Evolutionary conservation across 1,284 basidiomycete genomes (phyloP).

Genomic region (Boletus subluridellus): DNA sequence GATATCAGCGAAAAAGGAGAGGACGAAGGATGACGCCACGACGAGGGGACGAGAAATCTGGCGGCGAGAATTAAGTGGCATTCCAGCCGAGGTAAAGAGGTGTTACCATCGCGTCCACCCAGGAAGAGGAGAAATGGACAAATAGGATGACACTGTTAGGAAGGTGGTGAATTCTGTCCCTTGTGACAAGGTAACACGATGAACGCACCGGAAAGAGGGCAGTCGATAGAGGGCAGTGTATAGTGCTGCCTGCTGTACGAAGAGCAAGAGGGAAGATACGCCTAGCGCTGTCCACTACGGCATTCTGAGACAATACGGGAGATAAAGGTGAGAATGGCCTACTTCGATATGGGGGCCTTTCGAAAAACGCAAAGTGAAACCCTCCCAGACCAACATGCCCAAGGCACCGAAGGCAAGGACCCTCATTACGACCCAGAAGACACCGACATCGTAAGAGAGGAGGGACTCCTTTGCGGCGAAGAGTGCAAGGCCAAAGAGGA

Average conservation of each 20-base stretch:
- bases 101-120: conserved; percentile 52
- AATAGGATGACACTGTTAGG: conserved; percentile 58
- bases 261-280: conserved; percentile 61
- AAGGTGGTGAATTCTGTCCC: not conserved
- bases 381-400: conserved; percentile 57
- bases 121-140: conserved; percentile 61
- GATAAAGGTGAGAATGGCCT: conserved; percentile 18
- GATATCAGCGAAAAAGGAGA: conserved; percentile 57
- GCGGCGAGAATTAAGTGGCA: not conserved
- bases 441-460: conserved; percentile 59
- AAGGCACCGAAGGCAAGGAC: conserved; percentile 63
- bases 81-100: conserved; percentile 44
- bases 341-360: conserved; percentile 60
- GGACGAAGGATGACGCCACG: conserved; percentile 42
- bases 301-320: conserved; percentile 10
- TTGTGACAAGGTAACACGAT: not conserved
- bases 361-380: conserved; percentile 47
- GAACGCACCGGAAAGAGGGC: conserved; percentile 56
- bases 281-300: conserved; percentile 67
- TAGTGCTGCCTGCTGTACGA: conserved; percentile 60
- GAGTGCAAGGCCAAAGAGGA: conserved; percentile 58
- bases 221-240: conserved; percentile 64
- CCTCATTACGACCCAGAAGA: conserved; percentile 71
- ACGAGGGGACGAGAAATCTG: conserved; percentile 48
- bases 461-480: conserved; percentile 63